phyloP scores from a whole-genome alignment of 306 rosid species.

The Urtica urens region DNA sequence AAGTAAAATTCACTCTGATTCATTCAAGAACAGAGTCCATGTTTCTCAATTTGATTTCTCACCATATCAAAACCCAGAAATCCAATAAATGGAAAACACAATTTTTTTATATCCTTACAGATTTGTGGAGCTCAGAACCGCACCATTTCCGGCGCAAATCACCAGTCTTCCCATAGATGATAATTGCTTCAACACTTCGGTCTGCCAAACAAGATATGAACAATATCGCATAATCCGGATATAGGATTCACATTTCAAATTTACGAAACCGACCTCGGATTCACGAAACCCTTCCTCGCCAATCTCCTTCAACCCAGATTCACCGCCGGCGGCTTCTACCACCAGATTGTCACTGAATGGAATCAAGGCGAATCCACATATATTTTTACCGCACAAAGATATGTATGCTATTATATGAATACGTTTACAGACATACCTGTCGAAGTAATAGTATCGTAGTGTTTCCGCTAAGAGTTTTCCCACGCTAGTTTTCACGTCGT shows the following conservation, averaged over 20 bases:
- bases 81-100: constrained; percentile 10
- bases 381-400: constrained; percentile 1
- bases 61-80: background rate
- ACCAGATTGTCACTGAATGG: constrained; percentile 63
- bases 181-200: constrained; percentile 85
- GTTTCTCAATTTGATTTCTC: too few relatives aligned
- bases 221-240: background rate
- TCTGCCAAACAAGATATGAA: constrained; percentile 30
- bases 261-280: constrained; percentile 44
- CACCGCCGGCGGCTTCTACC: constrained; percentile 74
- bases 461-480: constrained; percentile 68
- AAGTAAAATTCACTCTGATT: too few relatives aligned
- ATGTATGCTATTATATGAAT: too few relatives aligned
- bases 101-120: constrained; percentile 48
- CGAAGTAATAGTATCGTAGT: constrained; percentile 78
- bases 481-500: constrained; percentile 52
- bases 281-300: constrained; percentile 49
- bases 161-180: constrained; percentile 91
- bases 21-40: too few relatives aligned
- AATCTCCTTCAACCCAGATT: constrained; percentile 32
- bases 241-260: background rate
- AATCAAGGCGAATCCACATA: constrained; percentile 17
- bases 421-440: constrained; percentile 41
- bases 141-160: constrained; percentile 85
- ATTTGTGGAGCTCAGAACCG: constrained; percentile 72